Evolutionary conservation across 495 filamentous ascomycete species (phyloP), one percentile per base, ranked within the genome.

Genomic region (Penicillium ochrochloron): DNA sequence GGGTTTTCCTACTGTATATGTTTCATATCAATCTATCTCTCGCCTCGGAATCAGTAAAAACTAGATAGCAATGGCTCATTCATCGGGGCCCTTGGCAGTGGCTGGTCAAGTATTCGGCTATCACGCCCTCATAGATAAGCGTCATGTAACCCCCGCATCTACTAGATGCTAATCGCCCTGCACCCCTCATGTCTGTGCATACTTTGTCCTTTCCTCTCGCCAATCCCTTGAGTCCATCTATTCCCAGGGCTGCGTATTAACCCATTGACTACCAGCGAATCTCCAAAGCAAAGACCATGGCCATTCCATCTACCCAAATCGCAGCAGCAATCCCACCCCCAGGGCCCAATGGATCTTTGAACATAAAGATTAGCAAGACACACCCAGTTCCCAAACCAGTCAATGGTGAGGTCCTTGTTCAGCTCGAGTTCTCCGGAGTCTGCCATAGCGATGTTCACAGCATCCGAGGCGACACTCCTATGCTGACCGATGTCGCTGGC

Each of bases 371-470:
- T 39, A 65, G 60, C 58, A 67, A 59, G 23, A 73, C 72, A 29
- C 65, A 73, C 7, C 74, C 72, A 1, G 65, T 82, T 0, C 79
- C 78, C n/a, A 55, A 8, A 2, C 79, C 80, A 14, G 68, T 66
- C 23, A 56, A 66, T 17, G 75, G 75, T 0, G 78, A 80, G 31
- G 50, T 82, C 4, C 71, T 80, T 15, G 65, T 81, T 15, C 80
- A 81, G 50, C 70, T 82, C 10, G 77, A 79, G 31, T 81, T 63
- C 57, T 81, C 77, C 6, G 79, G 79, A 0, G 73, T 82, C 11
- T 80, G 80, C 39, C 78, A 81, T 71, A 78, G 76, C 15, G 79
- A 80, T 67, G 63, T 80, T 27, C 79, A 81, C 59, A 80, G 77
- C 58, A 75, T 82, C 19, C 74, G 75, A 5, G 77, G 80, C 2